Evolutionary conservation across 768 basidiomycete species (phyloP).

Genomic region (Lentinula detonsa): DNA sequence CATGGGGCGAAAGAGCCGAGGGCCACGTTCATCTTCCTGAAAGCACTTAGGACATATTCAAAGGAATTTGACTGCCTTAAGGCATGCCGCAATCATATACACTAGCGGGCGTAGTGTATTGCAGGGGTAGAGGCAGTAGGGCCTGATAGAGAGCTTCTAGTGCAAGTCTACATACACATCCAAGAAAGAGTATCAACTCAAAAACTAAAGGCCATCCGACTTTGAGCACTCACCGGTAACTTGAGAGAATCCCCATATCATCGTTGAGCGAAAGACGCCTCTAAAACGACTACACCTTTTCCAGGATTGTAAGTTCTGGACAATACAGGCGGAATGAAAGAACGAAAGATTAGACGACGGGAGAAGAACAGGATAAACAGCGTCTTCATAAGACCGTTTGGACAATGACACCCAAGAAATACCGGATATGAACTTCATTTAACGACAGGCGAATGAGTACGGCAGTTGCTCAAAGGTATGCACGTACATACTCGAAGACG

Average conservation of each 20-base stretch:
- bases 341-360: not conserved
- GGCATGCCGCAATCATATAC: not conserved
- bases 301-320: too few species aligned
- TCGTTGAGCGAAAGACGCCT: too few species aligned
- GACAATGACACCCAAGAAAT: not conserved
- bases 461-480: not conserved
- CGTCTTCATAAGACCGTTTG: not conserved
- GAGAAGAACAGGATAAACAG: not conserved
- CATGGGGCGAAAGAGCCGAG: not conserved
- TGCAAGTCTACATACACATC: too few species aligned
- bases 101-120: too few species aligned
- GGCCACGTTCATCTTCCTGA: not conserved
- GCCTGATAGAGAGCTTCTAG: too few species aligned
- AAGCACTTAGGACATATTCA: not conserved
- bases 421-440: not conserved
- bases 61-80: not conserved
- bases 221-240: too few species aligned
- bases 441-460: not conserved
- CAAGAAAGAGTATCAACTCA: too few species aligned
- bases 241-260: too few species aligned
- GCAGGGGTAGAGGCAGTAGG: too few species aligned
- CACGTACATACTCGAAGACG: not conserved
- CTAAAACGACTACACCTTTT: too few species aligned
- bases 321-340: too few species aligned
- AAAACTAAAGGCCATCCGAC: too few species aligned